Conservation (phyloP, 306 rosid species). For the Cyamopsis tetragonoloba region DNA sequence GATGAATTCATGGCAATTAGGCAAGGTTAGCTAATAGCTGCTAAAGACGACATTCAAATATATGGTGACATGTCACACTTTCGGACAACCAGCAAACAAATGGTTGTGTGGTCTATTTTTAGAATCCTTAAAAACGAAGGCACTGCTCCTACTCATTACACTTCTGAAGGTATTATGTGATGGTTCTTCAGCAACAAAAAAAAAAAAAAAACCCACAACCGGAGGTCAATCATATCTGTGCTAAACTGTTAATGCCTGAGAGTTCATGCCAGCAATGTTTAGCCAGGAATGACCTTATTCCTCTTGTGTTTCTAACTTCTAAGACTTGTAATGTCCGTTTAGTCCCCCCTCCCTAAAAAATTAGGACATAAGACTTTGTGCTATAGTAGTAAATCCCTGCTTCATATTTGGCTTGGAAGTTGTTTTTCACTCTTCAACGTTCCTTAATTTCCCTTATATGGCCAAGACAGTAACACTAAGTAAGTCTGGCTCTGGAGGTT, state of each 20-base stretch:
- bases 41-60: background rate
- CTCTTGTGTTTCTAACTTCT: background rate
- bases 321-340: background rate
- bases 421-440: background rate
- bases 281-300: background rate
- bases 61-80: background rate
- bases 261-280: background rate
- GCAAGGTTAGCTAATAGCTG: background rate
- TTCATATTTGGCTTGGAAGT: background rate
- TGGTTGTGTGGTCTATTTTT: background rate
- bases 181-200: background rate
- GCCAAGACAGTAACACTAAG: background rate
- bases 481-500: background rate
- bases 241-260: background rate
- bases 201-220: too few species aligned
- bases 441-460: background rate
- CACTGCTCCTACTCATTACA: background rate
- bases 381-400: background rate
- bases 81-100: background rate
- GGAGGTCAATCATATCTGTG: background rate
- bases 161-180: background rate
- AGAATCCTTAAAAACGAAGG: background rate
- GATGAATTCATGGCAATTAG: background rate
- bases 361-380: too few species aligned
- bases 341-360: background rate